phyloP scores from a whole-genome alignment of 495 filamentous ascomycete genomes.

The Aspergillus coremiiformis region DNA sequence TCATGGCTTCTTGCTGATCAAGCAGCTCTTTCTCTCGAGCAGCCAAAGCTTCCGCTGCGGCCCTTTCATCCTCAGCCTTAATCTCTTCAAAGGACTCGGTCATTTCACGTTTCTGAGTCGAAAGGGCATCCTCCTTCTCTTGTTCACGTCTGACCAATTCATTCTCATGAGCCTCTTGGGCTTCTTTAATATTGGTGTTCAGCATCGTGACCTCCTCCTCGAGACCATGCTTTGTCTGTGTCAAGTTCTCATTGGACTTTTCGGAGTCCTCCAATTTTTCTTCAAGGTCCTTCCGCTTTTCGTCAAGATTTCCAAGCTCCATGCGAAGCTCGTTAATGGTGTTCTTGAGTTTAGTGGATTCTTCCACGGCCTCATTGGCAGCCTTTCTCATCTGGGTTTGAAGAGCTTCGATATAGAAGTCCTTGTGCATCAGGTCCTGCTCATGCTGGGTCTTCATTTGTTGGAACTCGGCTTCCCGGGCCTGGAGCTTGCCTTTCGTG shows the following conservation, averaged over 20 bases:
- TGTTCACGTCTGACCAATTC: slow-evolving; percentile 34
- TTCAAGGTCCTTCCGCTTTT: slow-evolving; percentile 46
- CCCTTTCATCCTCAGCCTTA: slow-evolving; percentile 42
- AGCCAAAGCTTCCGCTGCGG: slow-evolving; percentile 31
- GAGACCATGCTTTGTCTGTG: slow-evolving; percentile 31
- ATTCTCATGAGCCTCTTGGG: slow-evolving; percentile 29
- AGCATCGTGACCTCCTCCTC: slow-evolving; percentile 47
- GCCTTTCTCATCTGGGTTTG: slow-evolving; percentile 47
- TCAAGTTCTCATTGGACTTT: slow-evolving; percentile 37
- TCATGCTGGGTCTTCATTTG: slow-evolving; percentile 42
- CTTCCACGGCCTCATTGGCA: slow-evolving; percentile 43
- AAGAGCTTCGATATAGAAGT: slow-evolving; percentile 47
- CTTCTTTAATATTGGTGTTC: slow-evolving; percentile 40
- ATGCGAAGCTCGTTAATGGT: slow-evolving; percentile 44
- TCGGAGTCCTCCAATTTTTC: slow-evolving; percentile 34
- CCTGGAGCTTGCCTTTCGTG: slow-evolving; percentile 36
- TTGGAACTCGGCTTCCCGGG: slow-evolving; percentile 40
- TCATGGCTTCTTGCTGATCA: slow-evolving; percentile 31
- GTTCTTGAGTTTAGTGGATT: slow-evolving; percentile 39
- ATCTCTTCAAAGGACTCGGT: slow-evolving; percentile 44
- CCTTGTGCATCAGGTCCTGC: slow-evolving; percentile 42
- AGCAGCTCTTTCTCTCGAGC: slow-evolving; percentile 33
- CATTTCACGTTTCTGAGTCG: slow-evolving; percentile 36
- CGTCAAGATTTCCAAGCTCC: slow-evolving; percentile 52
- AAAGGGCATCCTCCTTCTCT: slow-evolving; percentile 32